Evolutionary conservation across 495 filamentous ascomycete species (phyloP), one percentile per base, ranked within the genome.

Genomic region (Parathielavia appendiculata): DNA sequence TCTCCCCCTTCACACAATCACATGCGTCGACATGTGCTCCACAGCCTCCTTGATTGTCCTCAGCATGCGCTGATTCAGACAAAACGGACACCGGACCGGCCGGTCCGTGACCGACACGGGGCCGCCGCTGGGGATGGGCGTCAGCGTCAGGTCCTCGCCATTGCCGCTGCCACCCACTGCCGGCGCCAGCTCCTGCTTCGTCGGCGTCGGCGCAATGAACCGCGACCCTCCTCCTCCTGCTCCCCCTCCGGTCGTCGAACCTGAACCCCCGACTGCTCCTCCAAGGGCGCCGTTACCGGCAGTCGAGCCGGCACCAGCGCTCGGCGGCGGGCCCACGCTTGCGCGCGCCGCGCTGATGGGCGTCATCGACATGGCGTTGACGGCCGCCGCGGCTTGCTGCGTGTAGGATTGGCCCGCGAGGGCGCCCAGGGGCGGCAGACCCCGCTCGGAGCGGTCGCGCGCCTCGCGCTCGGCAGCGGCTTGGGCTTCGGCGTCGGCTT

Each of bases 1-100:
- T 14, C 13, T 38, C 8, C 35, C 20, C 14, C 22, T 7, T 66
- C 47, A 81, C 43, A 83, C 78, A 49, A 81, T 72, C 14, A 83
- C 80, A 54, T 83, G 80, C 34, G 77, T 82, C 46, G 75, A 78
- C 79, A 83, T 76, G 58, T 83, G 80, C 68, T 83, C 79, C 2
- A 83, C 80, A 13, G 80, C 79, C 65, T 82, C 80, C 68, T 82
- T 81, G 40, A 83, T 77, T 14, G 69, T 80, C 38, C 77, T 71
- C 59, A 83, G 76, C 79, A 80, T 79, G 9, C 79, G 71, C 67
- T 78, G 76, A 58, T 83, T 83, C 22, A 81, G 69, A 57, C 80
- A 83, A 61, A 79, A 83, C 6, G 80, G 80, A 49, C 80, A 83
- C 23, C 78, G 70, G 0, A 83, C 65, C n/a, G 79, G 77, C 34